These are phyloP conservation scores for Xylariaceae sp. DNA, from an alignment of 2,329 filamentous ascomycete species.

Conservation along the genomic window DNA sequence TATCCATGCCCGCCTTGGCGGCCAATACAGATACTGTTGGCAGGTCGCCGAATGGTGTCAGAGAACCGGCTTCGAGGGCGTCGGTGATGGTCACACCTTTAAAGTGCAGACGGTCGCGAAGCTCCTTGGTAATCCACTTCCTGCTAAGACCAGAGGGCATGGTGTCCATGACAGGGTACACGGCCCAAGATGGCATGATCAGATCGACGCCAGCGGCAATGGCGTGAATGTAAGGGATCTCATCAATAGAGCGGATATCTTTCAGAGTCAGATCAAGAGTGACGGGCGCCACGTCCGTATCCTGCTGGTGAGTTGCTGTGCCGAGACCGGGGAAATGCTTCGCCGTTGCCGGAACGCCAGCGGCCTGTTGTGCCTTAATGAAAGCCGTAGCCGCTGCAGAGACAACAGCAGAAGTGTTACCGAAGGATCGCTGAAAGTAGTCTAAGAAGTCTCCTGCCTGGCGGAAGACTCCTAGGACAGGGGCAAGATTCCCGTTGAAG, in stretches of 20 bases:
- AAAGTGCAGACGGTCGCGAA: not conserved
- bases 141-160: not conserved
- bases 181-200: not conserved
- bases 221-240: not conserved
- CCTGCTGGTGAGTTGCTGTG: not conserved
- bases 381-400: not conserved
- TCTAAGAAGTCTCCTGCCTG: not conserved
- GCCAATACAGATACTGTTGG: not conserved
- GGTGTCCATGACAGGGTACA: not conserved
- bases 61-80: not conserved
- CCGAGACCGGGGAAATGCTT: not conserved
- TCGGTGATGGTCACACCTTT: not conserved
- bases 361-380: not conserved
- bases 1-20: not conserved
- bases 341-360: not conserved
- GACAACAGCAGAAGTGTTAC: not conserved
- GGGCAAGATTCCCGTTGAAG: not conserved
- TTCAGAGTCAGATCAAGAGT: not conserved
- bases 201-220: not conserved
- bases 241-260: not conserved
- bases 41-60: not conserved
- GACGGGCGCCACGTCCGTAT: not conserved
- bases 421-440: not conserved
- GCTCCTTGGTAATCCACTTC: slow-evolving; percentile 1
- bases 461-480: not conserved